Percentiles rank a stretch among this genome's conserved stretches.
Conservation (phyloP, 305 asterid species). For the Fraxinus paxiana region DNA sequence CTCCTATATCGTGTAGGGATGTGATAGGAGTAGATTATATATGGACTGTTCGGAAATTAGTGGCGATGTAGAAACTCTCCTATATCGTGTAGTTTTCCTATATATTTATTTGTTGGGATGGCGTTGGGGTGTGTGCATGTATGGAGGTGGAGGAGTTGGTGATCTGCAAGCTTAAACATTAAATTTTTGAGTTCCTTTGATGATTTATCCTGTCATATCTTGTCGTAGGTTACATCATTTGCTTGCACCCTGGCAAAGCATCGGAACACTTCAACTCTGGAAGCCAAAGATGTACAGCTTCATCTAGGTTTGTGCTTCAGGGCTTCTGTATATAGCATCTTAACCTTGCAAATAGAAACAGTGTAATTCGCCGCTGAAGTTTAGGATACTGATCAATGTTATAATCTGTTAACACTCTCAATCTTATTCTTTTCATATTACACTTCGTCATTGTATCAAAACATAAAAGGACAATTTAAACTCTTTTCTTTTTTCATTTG, state of each 20-base stretch:
- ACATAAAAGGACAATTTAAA: neutral
- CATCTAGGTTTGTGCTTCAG: constrained; percentile 76
- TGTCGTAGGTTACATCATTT: constrained; percentile 66
- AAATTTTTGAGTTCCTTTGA: constrained; percentile 4
- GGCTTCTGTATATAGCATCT: constrained; percentile 8
- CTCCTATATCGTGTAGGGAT: neutral
- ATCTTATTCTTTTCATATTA: neutral
- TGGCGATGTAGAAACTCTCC: neutral
- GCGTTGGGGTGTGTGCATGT: no score
- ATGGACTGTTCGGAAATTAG: neutral
- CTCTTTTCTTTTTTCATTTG: neutral
- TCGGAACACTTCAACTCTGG: constrained; percentile 84
- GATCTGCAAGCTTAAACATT: constrained; percentile 15
- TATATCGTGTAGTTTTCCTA: neutral
- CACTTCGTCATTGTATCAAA: constrained; percentile 12
- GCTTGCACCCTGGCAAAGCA: constrained; percentile 94
- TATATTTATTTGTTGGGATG: neutral
- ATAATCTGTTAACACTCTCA: neutral
- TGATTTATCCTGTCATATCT: constrained; percentile 7
- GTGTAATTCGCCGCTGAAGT: constrained; percentile 1
- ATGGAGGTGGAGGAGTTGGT: no score
- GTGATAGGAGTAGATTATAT: neutral
- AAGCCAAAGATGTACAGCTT: constrained; percentile 81
- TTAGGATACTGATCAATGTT: neutral
- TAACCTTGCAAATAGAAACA: neutral